phyloP scores from a whole-genome alignment of 176 grass and related monocot genomes.

The Oryza longistaminata region DNA sequence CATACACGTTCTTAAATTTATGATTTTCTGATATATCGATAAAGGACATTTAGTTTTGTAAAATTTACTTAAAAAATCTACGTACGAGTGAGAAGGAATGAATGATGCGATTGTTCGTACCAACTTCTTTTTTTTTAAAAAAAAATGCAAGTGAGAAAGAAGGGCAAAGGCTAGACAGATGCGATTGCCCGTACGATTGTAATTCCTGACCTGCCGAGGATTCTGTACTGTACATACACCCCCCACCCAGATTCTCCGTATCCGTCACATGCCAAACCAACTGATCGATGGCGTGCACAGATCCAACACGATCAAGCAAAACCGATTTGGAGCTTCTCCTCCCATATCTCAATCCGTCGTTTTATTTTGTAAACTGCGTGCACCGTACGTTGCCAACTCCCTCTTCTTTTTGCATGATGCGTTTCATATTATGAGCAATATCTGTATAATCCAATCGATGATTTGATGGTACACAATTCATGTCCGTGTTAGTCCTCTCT shows the following conservation, averaged over 20 bases:
- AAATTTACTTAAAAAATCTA: too few species aligned
- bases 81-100: too few species aligned
- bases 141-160: neutral
- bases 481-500: neutral
- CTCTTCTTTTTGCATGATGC: neutral
- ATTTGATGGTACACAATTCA: neutral
- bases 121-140: too few species aligned
- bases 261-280: neutral
- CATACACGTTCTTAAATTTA: too few species aligned
- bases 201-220: neutral
- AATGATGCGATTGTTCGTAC: too few species aligned
- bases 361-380: neutral
- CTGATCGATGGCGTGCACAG: neutral
- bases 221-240: neutral
- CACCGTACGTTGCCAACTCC: neutral
- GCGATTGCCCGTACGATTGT: neutral
- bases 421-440: neutral
- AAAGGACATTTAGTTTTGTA: too few species aligned
- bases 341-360: neutral
- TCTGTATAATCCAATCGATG: neutral
- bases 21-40: too few species aligned
- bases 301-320: slow-evolving; percentile 20
- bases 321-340: neutral
- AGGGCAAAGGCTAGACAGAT: neutral
- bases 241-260: slow-evolving; percentile 7